Base-by-base conservation (phyloP, 345 rosid genomes). In the Citrus reticulata region DNA sequence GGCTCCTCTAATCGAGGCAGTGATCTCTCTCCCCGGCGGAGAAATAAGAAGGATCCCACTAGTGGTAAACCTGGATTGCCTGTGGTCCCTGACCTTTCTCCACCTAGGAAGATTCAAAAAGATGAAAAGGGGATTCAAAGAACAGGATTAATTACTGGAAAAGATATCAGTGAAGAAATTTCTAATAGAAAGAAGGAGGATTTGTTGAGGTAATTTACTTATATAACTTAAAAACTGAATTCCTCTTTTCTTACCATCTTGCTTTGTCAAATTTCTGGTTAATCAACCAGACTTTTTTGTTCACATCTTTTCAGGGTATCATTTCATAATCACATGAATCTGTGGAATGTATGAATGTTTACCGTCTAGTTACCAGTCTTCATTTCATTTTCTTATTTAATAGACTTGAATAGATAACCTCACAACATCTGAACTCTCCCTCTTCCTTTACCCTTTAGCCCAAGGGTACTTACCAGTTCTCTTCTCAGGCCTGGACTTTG, bases 61-160 rank as follows among this genome's bases (percentile, higher is more conserved):
- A 46, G 29, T 72, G 79, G 68, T 54, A 64, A 58, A 61, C 77
- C 63, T 70, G 61, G 66, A 1, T 79, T 77, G 27, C 30, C 81
- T 69, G 74, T 84, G 59, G 85, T 62, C 73, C 61, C 72, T 42
- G 93, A 89, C 74, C 83, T 85, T 73, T 91, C 97, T 70, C 92
- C 90, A 11, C 89, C 90, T 16, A 86, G 97, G 83, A 92, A 86
- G 86, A 79, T 70, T 39, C 79, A 79, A 80, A 86, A 81, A 75
- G 87, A 82, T 72, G 87, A 83, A 68, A 89, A 79, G 80, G 93
- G 83, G 72, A 77, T 24, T 68, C 84, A 76, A 59, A 89, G 86
- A 81, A 88, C 92, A 39, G 98, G 98, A 75, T 81, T 95, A 74
- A 86, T 92, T 79, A 84, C 88, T 80, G 96, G 96, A 69, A 83